Evolutionary conservation across 306 rosid species (phyloP).

Genomic region (Inga laurina): DNA sequence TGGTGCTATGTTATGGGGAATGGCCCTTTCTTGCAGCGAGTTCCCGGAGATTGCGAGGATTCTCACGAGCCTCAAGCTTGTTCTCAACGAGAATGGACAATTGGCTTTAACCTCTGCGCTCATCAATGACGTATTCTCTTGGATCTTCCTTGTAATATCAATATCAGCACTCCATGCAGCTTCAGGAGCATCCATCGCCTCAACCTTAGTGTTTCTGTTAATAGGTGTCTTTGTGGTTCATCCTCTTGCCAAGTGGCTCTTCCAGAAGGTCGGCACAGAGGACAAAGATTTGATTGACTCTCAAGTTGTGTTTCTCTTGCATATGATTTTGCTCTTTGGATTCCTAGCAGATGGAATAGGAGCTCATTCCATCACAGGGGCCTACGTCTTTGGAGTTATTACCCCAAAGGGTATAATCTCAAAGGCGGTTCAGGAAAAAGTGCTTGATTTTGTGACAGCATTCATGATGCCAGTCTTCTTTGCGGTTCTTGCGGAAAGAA

Average conservation of each 20-base stretch:
- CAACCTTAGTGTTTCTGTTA: neutral
- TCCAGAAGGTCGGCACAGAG: neutral
- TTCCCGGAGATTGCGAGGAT: slow-evolving; percentile 41
- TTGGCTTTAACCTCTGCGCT: slow-evolving; percentile 40
- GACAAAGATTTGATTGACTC: slow-evolving; percentile 30
- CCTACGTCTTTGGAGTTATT: slow-evolving; percentile 40
- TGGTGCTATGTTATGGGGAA: slow-evolving; percentile 43
- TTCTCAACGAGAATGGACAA: slow-evolving; percentile 46
- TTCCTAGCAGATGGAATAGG: slow-evolving; percentile 35
- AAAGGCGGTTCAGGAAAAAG: slow-evolving; percentile 40
- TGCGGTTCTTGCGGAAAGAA: slow-evolving; percentile 32
- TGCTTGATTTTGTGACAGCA: slow-evolving; percentile 33
- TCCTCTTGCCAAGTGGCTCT: slow-evolving; percentile 31
- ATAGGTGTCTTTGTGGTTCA: neutral
- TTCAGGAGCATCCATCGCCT: neutral
- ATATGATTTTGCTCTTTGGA: slow-evolving; percentile 35
- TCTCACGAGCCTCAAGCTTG: slow-evolving; percentile 40
- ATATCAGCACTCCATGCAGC: neutral
- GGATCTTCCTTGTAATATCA: slow-evolving; percentile 17
- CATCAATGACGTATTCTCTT: slow-evolving; percentile 32
- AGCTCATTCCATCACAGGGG: slow-evolving; percentile 31
- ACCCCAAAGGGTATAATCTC: slow-evolving; percentile 38
- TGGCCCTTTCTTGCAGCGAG: slow-evolving; percentile 42
- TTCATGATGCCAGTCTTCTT: slow-evolving; percentile 46
- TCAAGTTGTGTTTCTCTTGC: slow-evolving; percentile 31